Evolutionary conservation across 169 alveolate genomes (phyloP).

Genomic region (Plasmodium yoelii): DNA sequence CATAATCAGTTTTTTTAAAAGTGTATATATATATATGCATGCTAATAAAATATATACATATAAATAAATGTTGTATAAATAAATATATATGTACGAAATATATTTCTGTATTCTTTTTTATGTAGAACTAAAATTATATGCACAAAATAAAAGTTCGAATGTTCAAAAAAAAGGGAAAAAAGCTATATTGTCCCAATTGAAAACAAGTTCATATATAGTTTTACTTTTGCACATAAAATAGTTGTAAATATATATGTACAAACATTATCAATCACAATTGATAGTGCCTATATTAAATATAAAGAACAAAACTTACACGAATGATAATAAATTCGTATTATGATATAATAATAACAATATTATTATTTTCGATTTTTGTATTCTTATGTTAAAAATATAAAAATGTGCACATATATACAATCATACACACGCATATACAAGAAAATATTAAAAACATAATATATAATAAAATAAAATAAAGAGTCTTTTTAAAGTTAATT

Average conservation of each 20-base stretch:
- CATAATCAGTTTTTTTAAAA: background rate
- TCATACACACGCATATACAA: background rate
- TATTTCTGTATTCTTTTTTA: background rate
- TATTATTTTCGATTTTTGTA: background rate
- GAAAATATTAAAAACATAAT: background rate
- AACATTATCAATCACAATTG: background rate
- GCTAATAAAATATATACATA: background rate
- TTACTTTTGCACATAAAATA: background rate
- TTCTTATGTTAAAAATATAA: background rate
- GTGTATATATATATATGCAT: background rate
- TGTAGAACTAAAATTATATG: constrained; percentile 2
- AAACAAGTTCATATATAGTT: background rate
- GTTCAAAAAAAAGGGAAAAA: constrained; percentile 1
- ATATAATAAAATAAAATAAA: background rate
- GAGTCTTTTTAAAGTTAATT: background rate
- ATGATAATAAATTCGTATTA: background rate
- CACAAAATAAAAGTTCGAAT: background rate
- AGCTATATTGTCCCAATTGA: background rate
- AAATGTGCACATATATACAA: background rate
- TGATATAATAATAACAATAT: background rate
- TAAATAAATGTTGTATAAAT: background rate
- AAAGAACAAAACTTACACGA: background rate
- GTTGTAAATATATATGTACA: background rate
- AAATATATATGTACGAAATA: background rate
- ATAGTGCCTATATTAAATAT: background rate